Conservation (phyloP, 2,329 filamentous ascomycete species). For the Neofusicoccum sp. region DNA sequence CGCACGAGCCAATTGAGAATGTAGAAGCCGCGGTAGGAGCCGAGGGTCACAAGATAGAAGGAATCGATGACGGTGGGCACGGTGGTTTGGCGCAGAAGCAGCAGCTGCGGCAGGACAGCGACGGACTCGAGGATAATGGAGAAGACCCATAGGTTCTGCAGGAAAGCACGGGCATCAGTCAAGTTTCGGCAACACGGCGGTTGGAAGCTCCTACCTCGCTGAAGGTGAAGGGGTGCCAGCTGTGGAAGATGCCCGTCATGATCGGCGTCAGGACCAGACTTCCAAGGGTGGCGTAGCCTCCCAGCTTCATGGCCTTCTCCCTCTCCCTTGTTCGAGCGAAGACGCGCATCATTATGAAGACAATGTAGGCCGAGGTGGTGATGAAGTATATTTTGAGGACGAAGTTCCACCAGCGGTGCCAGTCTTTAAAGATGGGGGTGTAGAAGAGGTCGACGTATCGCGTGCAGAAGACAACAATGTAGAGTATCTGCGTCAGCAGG, state of each 20-base stretch:
- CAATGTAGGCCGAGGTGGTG: conserved; percentile 78
- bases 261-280: conserved; percentile 72
- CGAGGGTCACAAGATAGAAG: conserved; percentile 88
- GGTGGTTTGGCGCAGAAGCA: conserved; percentile 90
- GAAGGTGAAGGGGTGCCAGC: conserved; percentile 26
- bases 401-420: conserved; percentile 58
- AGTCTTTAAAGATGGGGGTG: conserved; percentile 41
- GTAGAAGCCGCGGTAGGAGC: conserved; percentile 86
- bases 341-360: conserved; percentile 83
- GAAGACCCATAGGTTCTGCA: conserved; percentile 80
- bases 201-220: conserved; percentile 18
- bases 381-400: conserved; percentile 91
- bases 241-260: conserved; percentile 68
- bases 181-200: background rate
- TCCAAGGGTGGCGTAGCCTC: conserved; percentile 67
- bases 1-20: conserved; percentile 88
- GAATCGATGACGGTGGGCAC: conserved; percentile 95
- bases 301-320: conserved; percentile 93
- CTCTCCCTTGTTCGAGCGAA: conserved; percentile 86
- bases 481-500: conserved; percentile 86
- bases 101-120: conserved; percentile 85
- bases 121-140: conserved; percentile 90
- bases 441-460: conserved; percentile 83
- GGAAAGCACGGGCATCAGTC: background rate
- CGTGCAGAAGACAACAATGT: conserved; percentile 81